Evolutionary conservation across 257 asterid genomes (phyloP), one percentile per base, ranked within the genome.

Genomic region (Plantago major): DNA sequence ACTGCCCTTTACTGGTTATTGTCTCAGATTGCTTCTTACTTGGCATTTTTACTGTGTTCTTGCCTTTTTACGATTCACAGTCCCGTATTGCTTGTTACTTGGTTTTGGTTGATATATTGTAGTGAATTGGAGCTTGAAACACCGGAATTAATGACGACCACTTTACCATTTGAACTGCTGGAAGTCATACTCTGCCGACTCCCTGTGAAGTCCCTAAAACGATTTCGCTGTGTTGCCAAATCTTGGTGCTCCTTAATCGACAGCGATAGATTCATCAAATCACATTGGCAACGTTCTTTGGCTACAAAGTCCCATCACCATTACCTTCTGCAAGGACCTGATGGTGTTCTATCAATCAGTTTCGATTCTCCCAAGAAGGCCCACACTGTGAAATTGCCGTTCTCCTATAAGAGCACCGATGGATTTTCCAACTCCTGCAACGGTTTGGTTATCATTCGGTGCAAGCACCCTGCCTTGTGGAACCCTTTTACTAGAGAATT

Each of bases 171-270:
- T 58, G 63, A 37, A 1, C 0, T 58, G 5, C n/a, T 58, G 9
- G 63, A 58, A 58, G 46, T 3, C 14, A 58, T 58, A 38, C 63
- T 58, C 63, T 16, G 22, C 10, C 33, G 49, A 17, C 63, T 58
- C 37, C 63, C 63, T 16, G 63, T 58, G 26, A 58, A 58, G 14
- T 40, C 63, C 63, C 26, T 58, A 4, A 40, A 58, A 44, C 63
- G 63, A 58, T 58, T 40, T 22, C 49, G 46, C 11, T 58, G 63
- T 14, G 63, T 58, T 2, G 49, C 49, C 3, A 40, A 58, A 58
- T 58, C 63, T 1, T 58, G 63, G 63, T 42, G 49, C 16, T 58
- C 10, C 11, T 58, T 42, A 45, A 58, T 58, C 9, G 46, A 58
- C 49, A 58, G 37, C 28, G 19, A 38, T 7, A 30, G 10, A 7